A percentile compares a stretch with the other conserved stretches of the same genome.
Conservation (phyloP, 2,329 filamentous ascomycete genomes). For the Alternaria consortialis region DNA sequence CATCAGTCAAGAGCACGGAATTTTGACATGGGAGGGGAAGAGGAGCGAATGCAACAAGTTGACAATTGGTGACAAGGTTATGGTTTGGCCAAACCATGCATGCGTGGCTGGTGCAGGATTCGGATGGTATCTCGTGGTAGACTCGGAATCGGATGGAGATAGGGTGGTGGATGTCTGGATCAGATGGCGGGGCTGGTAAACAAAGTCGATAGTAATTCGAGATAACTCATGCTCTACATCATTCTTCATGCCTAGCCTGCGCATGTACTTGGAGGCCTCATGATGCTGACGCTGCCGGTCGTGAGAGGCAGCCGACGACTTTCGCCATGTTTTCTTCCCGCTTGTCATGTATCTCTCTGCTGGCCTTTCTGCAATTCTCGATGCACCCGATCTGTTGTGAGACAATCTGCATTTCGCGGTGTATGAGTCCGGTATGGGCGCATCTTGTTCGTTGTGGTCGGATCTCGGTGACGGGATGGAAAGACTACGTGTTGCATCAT, state of each 20-base stretch:
- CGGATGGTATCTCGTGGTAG: conserved; percentile 77
- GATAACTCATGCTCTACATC: neutral
- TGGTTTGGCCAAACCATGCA: conserved; percentile 82
- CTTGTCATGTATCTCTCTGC: conserved; percentile 45
- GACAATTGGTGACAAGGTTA: conserved; percentile 70
- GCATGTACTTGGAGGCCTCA: conserved; percentile 46
- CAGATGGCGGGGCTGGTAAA: conserved; percentile 73
- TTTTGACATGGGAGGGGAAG: conserved; percentile 67
- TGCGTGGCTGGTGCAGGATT: conserved; percentile 78
- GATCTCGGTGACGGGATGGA: conserved; percentile 1
- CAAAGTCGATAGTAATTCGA: neutral
- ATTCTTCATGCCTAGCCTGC: conserved; percentile 24
- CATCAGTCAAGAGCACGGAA: conserved; percentile 81
- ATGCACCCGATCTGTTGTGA: conserved; percentile 50
- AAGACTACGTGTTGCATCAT: neutral
- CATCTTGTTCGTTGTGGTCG: conserved; percentile 18
- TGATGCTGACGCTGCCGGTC: conserved; percentile 47
- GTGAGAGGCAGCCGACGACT: conserved; percentile 52
- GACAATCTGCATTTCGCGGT: conserved; percentile 38
- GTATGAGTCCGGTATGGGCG: conserved; percentile 28
- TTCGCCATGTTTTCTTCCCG: conserved; percentile 53
- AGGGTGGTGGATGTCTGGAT: conserved; percentile 78
- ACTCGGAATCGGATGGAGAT: conserved; percentile 63
- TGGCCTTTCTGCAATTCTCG: conserved; percentile 51
- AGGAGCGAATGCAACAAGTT: conserved; percentile 53